phyloP scores from a whole-genome alignment of 108 stramenopile genomes.

The Parmales sp. region DNA sequence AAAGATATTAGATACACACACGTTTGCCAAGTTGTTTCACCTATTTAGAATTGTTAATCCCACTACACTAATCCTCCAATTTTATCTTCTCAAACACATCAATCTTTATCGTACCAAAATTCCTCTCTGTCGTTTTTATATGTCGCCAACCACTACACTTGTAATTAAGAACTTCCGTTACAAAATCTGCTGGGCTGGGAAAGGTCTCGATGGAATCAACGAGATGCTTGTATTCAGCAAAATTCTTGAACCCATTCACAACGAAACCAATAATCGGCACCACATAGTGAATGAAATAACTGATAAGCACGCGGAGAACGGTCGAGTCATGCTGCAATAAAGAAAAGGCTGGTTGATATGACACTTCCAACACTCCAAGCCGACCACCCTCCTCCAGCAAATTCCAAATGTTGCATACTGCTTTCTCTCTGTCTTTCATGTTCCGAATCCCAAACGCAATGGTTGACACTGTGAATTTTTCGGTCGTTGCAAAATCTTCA shows the following conservation, averaged over 20 bases:
- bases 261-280: background rate
- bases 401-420: background rate
- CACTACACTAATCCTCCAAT: no score
- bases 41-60: no score
- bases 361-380: background rate
- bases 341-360: background rate
- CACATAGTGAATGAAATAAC: background rate
- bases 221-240: background rate
- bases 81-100: background rate
- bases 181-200: background rate
- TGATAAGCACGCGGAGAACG: background rate
- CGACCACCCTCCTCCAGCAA: background rate
- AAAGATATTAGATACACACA: no score
- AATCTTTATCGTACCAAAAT: slow-evolving; percentile 7
- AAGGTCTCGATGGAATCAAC: background rate
- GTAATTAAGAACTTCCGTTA: background rate
- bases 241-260: background rate
- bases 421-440: background rate
- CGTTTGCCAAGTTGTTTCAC: no score
- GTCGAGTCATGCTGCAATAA: no score
- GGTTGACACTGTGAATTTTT: background rate
- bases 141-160: background rate
- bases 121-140: background rate
- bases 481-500: background rate
- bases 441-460: slow-evolving; percentile 6